phyloP scores from a whole-genome alignment of 148 eudicot genomes.

The Silene conica region DNA sequence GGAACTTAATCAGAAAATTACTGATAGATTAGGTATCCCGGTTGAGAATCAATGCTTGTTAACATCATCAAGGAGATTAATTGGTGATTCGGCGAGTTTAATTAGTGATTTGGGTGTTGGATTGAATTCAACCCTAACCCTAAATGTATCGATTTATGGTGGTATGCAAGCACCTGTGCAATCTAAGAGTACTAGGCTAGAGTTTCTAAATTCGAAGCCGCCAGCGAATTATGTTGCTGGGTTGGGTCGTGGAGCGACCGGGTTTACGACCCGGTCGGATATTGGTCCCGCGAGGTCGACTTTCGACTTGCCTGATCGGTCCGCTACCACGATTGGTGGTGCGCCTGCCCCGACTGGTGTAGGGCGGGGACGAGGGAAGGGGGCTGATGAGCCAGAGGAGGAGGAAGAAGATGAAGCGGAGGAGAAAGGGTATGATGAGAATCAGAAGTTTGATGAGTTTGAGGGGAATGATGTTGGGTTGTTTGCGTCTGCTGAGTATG shows the following conservation, averaged over 20 bases:
- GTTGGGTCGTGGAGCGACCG: constrained; percentile 95
- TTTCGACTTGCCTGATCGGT: constrained; percentile 73
- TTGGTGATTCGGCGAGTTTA: constrained; percentile 21
- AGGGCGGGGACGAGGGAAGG: constrained; percentile 63
- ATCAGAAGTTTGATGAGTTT: constrained; percentile 95
- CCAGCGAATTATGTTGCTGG: constrained; percentile 92
- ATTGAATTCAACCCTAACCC: constrained; percentile 40
- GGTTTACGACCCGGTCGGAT: constrained; percentile 95
- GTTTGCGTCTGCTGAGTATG: constrained; percentile 87
- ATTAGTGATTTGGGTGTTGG: constrained; percentile 44
- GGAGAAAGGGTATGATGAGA: constrained; percentile 88
- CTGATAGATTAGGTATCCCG: constrained; percentile 36
- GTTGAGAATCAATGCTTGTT: constrained; percentile 43
- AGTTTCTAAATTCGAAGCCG: constrained; percentile 67
- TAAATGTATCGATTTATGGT: constrained; percentile 47
- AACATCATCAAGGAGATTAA: constrained; percentile 39
- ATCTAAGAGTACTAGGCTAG: constrained; percentile 47
- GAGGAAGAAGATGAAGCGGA: constrained; percentile 67
- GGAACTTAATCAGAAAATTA: constrained; percentile 36
- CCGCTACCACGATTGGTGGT: constrained; percentile 50
- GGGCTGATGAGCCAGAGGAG: constrained; percentile 54
- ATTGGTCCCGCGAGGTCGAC: constrained; percentile 95
- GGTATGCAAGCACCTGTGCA: constrained; percentile 80
- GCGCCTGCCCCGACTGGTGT: constrained; percentile 35
- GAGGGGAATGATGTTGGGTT: constrained; percentile 95